Percentiles rank a stretch among this genome's conserved stretches.
Conservation (phyloP, 106 monocot genomes). For the Allium sativum region DNA sequence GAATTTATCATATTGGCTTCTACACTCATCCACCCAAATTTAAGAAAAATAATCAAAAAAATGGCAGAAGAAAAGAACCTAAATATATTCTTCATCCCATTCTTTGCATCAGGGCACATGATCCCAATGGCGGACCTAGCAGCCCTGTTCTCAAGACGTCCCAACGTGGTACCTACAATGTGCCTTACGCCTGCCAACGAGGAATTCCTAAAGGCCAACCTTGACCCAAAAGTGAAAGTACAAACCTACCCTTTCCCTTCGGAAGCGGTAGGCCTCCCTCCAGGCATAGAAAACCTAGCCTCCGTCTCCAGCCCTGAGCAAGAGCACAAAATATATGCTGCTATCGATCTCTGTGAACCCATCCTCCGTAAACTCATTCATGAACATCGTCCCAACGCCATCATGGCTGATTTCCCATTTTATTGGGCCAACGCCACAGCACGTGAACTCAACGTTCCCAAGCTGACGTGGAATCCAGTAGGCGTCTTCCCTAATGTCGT, state of each 20-base stretch:
- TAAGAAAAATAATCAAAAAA: too few species aligned
- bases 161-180: constrained; percentile 30
- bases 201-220: constrained; percentile 17
- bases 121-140: constrained; percentile 44
- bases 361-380: constrained; percentile 21
- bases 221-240: constrained; percentile 17
- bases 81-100: constrained; percentile 46
- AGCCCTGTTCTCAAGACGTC: constrained; percentile 18
- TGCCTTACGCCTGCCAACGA: constrained; percentile 42
- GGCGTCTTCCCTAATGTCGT: constrained; percentile 41
- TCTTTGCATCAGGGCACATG: constrained; percentile 49
- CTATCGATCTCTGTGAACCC: constrained; percentile 18
- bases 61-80: constrained; percentile 5
- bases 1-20: too few species aligned
- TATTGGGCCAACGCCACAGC: constrained; percentile 28
- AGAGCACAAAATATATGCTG: constrained; percentile 22
- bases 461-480: constrained; percentile 30
- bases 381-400: constrained; percentile 31
- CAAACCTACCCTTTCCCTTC: constrained; percentile 42
- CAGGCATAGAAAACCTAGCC: constrained; percentile 37
- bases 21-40: too few species aligned
- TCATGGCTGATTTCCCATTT: constrained; percentile 42
- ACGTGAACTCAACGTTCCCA: constrained; percentile 30
- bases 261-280: constrained; percentile 26
- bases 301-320: constrained; percentile 17